A percentile compares a stretch with the other conserved stretches of the same genome.
Conservation (phyloP, 306 rosid genomes). For the Canavalia ensiformis region DNA sequence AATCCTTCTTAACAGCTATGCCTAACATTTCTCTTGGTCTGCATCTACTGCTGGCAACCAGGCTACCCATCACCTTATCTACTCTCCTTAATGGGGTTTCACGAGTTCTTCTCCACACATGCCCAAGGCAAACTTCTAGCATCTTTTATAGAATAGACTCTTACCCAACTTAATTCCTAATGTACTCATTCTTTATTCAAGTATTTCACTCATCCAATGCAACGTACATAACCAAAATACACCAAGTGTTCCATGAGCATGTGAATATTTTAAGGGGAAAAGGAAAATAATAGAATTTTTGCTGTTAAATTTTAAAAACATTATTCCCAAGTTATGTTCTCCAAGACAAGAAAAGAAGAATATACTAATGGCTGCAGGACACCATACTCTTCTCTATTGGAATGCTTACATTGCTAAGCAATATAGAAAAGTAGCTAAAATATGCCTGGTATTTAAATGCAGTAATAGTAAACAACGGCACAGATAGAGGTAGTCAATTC, state of each 20-base stretch:
- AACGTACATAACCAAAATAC: not conserved
- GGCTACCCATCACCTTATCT: not conserved
- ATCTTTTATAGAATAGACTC: not conserved
- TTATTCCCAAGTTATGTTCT: not conserved
- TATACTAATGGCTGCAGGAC: not conserved
- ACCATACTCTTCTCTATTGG: not conserved
- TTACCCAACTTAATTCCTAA: not conserved
- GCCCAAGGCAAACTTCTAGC: not conserved
- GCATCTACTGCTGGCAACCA: not conserved
- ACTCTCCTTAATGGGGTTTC: not conserved
- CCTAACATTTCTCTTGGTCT: not conserved
- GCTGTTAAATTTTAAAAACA: not conserved
- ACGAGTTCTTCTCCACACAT: not conserved
- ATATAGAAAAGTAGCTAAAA: conserved; percentile 7
- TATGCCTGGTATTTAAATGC: not conserved
- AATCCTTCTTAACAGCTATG: not conserved
- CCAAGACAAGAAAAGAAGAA: not conserved
- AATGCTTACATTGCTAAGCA: conserved; percentile 8
- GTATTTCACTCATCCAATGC: not conserved
- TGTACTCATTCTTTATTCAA: not conserved
- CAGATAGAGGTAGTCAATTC: not conserved
- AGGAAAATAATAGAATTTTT: not conserved
- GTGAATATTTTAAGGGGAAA: not conserved
- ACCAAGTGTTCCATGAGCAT: not conserved
- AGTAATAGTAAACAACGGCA: not conserved